These are phyloP conservation scores for Hyphodiscus hymeniophilus DNA, from an alignment of 495 filamentous ascomycete genomes.

Conservation along the genomic window DNA sequence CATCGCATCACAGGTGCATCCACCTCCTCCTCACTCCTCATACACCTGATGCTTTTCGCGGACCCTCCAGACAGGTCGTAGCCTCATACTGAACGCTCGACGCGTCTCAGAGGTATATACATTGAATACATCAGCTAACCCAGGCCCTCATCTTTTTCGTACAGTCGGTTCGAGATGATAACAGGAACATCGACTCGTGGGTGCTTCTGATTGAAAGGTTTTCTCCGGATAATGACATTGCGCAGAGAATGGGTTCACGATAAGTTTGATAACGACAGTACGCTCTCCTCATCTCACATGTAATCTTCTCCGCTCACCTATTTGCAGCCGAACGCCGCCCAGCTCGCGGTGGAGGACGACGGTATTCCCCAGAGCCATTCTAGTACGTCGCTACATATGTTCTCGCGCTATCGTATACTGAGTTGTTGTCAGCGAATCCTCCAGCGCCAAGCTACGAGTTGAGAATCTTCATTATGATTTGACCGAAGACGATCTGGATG, in stretches of 20 bases:
- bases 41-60: constrained; percentile 33
- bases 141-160: constrained; percentile 23
- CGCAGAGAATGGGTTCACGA: constrained; percentile 86
- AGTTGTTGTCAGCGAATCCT: constrained; percentile 30
- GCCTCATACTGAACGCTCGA: constrained; percentile 15
- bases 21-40: constrained; percentile 30
- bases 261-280: constrained; percentile 62
- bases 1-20: constrained; percentile 23
- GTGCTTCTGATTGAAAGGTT: constrained; percentile 7
- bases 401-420: not conserved
- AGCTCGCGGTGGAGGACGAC: constrained; percentile 13
- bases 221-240: constrained; percentile 11
- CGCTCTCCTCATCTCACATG: constrained; percentile 11
- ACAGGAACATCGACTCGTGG: constrained; percentile 45
- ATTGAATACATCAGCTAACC: constrained; percentile 28
- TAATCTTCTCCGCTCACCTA: constrained; percentile 7
- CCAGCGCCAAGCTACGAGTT: constrained; percentile 68
- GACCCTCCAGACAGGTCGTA: constrained; percentile 11
- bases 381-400: constrained; percentile 1
- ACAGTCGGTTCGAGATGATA: constrained; percentile 43
- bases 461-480: constrained; percentile 94
- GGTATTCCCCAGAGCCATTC: constrained; percentile 13
- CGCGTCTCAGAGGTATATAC: constrained; percentile 23
- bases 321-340: constrained; percentile 20
- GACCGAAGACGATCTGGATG: constrained; percentile 76